Conservation (phyloP, 371 early-diverging fungal genomes). For the Rhizopus delemar region DNA sequence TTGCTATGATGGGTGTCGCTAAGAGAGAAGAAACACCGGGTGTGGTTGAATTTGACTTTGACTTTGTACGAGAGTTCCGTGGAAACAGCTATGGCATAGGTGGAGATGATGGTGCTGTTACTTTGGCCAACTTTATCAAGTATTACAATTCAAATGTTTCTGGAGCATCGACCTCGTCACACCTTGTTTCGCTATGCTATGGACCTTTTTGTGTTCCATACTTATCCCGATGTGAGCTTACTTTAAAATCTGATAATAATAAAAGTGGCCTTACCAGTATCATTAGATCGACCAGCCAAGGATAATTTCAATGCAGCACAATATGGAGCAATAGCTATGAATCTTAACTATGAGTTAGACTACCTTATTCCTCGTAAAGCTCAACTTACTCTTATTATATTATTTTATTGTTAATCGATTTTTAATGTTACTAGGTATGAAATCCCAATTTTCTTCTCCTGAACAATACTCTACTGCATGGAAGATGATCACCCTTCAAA, state of each 20-base stretch:
- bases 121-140: conserved; percentile 30
- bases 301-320: conserved; percentile 38
- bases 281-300: conserved; percentile 22
- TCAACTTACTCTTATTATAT: neutral
- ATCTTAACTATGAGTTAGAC: conserved; percentile 30
- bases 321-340: conserved; percentile 31
- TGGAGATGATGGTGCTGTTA: conserved; percentile 27
- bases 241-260: neutral
- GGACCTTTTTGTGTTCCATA: conserved; percentile 3
- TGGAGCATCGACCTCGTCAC: conserved; percentile 31
- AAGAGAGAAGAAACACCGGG: conserved; percentile 10
- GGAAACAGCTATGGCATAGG: conserved; percentile 40
- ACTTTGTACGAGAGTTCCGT: conserved; percentile 24
- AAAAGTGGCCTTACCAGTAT: neutral
- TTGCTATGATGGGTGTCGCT: conserved; percentile 25
- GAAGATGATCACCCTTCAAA: conserved; percentile 33
- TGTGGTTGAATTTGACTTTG: conserved; percentile 10
- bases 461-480: conserved; percentile 22
- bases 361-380: conserved; percentile 35
- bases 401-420: neutral
- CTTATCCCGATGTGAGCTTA: conserved; percentile 7
- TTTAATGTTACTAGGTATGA: conserved; percentile 11
- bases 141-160: conserved; percentile 24
- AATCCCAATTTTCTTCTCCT: conserved; percentile 6
- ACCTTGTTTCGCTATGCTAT: conserved; percentile 16